Evolutionary conservation across 352 stramenopile genomes (phyloP).

Genomic region (Peronospora tabacina): DNA sequence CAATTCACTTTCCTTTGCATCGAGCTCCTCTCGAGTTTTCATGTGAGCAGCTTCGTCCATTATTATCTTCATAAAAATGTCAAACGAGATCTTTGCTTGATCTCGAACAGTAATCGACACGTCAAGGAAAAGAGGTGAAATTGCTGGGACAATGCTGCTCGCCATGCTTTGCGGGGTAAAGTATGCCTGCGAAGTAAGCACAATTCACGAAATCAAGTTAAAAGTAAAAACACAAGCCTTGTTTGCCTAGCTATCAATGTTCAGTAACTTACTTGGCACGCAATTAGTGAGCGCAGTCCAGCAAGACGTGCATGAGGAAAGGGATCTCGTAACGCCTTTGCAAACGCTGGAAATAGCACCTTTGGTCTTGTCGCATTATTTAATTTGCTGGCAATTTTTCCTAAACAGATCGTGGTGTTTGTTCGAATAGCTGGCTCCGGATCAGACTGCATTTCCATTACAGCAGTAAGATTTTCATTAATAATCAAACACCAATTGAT

Average conservation of each 20-base stretch:
- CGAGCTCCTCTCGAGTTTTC: conserved; percentile 64
- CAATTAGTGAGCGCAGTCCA: conserved; percentile 69
- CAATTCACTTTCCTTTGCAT: conserved; percentile 53
- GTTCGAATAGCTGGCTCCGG: conserved; percentile 88
- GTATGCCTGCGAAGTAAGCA: conserved; percentile 37
- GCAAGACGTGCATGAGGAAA: conserved; percentile 87
- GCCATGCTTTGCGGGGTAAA: conserved; percentile 70
- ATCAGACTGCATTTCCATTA: conserved; percentile 45
- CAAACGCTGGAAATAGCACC: conserved; percentile 86
- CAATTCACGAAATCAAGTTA: conserved; percentile 3
- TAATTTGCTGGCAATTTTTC: conserved; percentile 82
- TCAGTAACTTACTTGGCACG: conserved; percentile 53
- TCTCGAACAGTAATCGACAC: conserved; percentile 73
- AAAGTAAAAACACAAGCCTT: not conserved
- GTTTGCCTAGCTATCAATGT: not conserved
- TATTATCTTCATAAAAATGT: conserved; percentile 78
- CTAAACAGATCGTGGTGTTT: conserved; percentile 90
- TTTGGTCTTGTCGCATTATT: conserved; percentile 83
- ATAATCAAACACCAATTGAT: not conserved
- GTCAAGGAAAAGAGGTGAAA: conserved; percentile 71
- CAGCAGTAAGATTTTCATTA: not conserved
- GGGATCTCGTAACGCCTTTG: conserved; percentile 70
- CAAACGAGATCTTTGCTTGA: conserved; percentile 64
- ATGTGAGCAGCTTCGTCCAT: conserved; percentile 69
- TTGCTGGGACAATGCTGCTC: conserved; percentile 63